Conservation (phyloP, 192 early-diverging fungal species). For the Diversispora eburnea region DNA sequence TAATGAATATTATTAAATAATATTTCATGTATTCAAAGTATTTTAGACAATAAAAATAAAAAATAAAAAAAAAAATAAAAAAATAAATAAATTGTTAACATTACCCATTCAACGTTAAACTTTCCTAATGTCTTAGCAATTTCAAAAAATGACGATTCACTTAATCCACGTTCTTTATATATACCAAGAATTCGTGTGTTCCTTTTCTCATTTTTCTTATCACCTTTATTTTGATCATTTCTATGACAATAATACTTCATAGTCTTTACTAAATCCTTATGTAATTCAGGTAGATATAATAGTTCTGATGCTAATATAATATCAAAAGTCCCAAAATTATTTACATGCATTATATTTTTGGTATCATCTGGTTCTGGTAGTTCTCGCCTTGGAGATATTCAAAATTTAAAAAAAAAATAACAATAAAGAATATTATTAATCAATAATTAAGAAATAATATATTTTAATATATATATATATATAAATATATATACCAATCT, state of each 20-base stretch:
- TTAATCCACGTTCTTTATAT: slow-evolving; percentile 16
- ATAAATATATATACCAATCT: background rate
- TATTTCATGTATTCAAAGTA: too few relatives aligned
- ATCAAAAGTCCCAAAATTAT: background rate
- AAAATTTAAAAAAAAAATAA: background rate
- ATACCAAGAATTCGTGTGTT: background rate
- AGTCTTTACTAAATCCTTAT: background rate
- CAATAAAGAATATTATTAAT: background rate
- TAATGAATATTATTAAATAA: too few relatives aligned
- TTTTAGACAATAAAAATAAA: too few relatives aligned
- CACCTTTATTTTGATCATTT: background rate
- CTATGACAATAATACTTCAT: slow-evolving; percentile 2
- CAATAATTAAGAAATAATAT: too few relatives aligned
- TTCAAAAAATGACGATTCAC: background rate
- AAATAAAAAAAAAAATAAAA: too few relatives aligned
- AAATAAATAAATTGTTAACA: background rate
- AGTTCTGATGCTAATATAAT: slow-evolving; percentile 13
- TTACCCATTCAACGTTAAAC: slow-evolving; percentile 5
- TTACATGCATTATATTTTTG: background rate
- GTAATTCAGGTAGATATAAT: background rate
- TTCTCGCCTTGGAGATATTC: background rate
- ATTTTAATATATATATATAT: background rate
- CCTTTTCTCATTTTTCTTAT: background rate
- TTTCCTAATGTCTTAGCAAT: slow-evolving; percentile 1
- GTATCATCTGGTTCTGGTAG: background rate